Evolutionary conservation across 2,329 filamentous ascomycete genomes (phyloP).

Genomic region (Hymenoscyphus linearis): DNA sequence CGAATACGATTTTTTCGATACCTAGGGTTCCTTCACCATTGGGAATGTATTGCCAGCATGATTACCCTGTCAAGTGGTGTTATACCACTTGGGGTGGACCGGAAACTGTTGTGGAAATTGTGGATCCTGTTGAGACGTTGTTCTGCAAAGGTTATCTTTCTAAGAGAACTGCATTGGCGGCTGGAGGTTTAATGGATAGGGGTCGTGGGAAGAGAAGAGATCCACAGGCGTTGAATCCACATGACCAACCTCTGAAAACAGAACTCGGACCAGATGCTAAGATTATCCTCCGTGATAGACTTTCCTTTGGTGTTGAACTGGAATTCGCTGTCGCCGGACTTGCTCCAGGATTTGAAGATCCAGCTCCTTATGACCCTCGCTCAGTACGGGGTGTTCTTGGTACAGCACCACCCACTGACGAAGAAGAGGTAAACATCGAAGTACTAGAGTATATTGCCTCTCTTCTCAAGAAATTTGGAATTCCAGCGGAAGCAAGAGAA

Average conservation of each 20-base stretch:
- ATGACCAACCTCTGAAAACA: not conserved
- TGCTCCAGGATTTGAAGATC: not conserved
- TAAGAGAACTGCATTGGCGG: not conserved
- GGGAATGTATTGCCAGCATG: not conserved
- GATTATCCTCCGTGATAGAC: not conserved
- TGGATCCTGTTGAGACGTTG: not conserved
- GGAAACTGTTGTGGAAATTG: not conserved
- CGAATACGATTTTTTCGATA: constrained; percentile 8
- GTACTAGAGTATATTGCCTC: not conserved
- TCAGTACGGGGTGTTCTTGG: not conserved
- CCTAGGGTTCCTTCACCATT: constrained; percentile 1
- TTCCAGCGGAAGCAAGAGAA: not conserved
- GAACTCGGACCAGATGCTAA: not conserved
- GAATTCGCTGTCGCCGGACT: not conserved
- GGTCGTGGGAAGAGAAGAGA: not conserved
- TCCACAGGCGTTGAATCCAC: not conserved
- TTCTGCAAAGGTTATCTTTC: constrained; percentile 1
- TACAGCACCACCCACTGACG: not conserved
- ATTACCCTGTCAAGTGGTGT: constrained; percentile 1
- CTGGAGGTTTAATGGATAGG: not conserved
- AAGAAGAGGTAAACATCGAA: not conserved
- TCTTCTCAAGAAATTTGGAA: not conserved
- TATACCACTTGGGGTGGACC: not conserved
- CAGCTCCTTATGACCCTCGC: not conserved
- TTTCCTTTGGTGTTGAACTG: constrained; percentile 1